Evolutionary conservation across 176 grass and related monocot species (phyloP).

Genomic region (Cenchrus americanus): DNA sequence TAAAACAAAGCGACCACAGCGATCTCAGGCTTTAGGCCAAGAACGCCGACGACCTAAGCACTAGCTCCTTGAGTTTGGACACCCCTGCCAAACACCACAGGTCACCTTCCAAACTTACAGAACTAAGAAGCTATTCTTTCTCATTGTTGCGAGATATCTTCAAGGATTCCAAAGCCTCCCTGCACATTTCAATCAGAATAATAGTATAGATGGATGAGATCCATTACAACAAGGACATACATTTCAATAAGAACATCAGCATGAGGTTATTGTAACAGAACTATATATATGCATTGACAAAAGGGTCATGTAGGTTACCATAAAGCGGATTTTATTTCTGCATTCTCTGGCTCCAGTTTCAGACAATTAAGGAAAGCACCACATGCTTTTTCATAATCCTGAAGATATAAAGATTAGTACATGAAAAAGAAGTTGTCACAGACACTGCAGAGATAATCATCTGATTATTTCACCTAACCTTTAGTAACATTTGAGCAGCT

Average conservation of each 20-base stretch:
- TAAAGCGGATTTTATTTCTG: constrained; percentile 16
- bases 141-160: constrained; percentile 30
- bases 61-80: too few species aligned
- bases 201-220: neutral
- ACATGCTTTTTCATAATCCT: constrained; percentile 50
- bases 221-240: neutral
- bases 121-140: too few species aligned
- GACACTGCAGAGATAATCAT: neutral
- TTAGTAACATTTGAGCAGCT: constrained; percentile 45
- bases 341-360: constrained; percentile 37
- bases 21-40: too few species aligned
- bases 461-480: constrained; percentile 19
- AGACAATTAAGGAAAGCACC: constrained; percentile 38
- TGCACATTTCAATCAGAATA: constrained; percentile 26
- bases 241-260: neutral
- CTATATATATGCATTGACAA: neutral
- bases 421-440: neutral
- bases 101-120: too few species aligned
- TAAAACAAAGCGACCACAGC: too few species aligned
- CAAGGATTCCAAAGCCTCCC: constrained; percentile 43
- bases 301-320: neutral
- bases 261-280: neutral
- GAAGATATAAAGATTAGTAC: constrained; percentile 24
- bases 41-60: too few species aligned
- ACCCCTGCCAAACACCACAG: too few species aligned